phyloP scores from a whole-genome alignment of 2,329 filamentous ascomycete species.

The Stagonosporopsis rhizophila region DNA sequence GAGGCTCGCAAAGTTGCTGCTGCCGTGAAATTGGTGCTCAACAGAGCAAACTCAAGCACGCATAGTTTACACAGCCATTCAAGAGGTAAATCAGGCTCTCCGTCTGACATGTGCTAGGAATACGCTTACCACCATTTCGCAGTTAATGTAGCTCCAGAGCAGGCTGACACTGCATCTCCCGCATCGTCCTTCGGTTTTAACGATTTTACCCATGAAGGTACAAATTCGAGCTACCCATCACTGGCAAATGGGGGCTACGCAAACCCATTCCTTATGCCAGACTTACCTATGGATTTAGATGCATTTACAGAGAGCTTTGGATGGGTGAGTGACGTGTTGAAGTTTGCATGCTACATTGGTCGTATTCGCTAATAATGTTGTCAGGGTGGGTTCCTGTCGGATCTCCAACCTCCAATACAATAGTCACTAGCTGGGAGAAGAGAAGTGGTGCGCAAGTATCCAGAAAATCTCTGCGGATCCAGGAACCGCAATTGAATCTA shows the following conservation, averaged over 20 bases:
- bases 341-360: background rate
- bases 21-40: constrained; percentile 38
- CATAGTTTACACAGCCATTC: background rate
- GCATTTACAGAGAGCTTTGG: constrained; percentile 25
- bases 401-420: constrained; percentile 1
- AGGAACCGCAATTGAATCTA: background rate
- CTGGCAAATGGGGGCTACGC: constrained; percentile 15
- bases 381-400: constrained; percentile 3
- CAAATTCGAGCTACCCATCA: constrained; percentile 4
- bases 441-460: background rate
- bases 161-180: constrained; percentile 14
- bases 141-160: constrained; percentile 8
- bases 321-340: constrained; percentile 25
- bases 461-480: no score
- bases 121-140: background rate
- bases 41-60: constrained; percentile 24
- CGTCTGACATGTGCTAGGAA: background rate
- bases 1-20: constrained; percentile 41
- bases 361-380: background rate
- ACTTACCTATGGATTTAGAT: constrained; percentile 36
- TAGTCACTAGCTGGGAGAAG: background rate
- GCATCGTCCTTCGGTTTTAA: constrained; percentile 28
- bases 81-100: constrained; percentile 15
- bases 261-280: constrained; percentile 26
- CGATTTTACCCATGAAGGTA: constrained; percentile 10